A percentile compares a stretch with the other conserved stretches of the same genome.
Evolutionary conservation across 1,139 yeast genomes (phyloP).

Genomic region (Sugiyamaella sp.): DNA sequence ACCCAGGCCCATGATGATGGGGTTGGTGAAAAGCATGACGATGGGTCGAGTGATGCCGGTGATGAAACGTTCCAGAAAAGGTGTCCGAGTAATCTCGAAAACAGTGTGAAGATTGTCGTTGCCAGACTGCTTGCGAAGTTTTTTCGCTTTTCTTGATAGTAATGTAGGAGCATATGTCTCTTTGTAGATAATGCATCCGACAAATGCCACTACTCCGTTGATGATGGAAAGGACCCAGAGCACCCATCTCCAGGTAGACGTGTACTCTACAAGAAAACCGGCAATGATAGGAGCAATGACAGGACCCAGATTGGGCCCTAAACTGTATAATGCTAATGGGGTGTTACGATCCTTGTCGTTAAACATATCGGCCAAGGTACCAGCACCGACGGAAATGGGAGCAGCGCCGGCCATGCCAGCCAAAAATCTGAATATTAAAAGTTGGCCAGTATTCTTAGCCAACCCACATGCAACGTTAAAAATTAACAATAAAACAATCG

Average conservation of each 20-base stretch:
- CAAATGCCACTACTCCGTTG: conserved; percentile 51
- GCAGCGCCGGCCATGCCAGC: conserved; percentile 72
- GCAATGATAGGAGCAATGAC: conserved; percentile 62
- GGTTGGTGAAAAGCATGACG: conserved; percentile 55
- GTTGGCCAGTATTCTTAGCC: conserved; percentile 54
- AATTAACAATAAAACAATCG: conserved; percentile 54
- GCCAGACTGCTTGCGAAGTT: conserved; percentile 55
- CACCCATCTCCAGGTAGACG: conserved; percentile 60
- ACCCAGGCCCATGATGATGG: conserved; percentile 65
- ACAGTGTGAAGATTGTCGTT: conserved; percentile 60
- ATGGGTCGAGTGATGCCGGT: conserved; percentile 55
- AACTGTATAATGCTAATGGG: conserved; percentile 62
- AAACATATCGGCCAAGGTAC: conserved; percentile 66
- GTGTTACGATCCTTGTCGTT: conserved; percentile 54
- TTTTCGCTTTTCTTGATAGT: conserved; percentile 51
- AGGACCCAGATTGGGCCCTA: conserved; percentile 65
- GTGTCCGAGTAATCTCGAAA: conserved; percentile 49
- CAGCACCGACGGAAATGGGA: conserved; percentile 72
- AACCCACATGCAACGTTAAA: conserved; percentile 65
- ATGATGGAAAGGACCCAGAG: conserved; percentile 62
- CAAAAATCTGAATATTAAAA: conserved; percentile 59
- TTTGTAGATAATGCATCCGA: conserved; percentile 50
- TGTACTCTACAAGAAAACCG: conserved; percentile 55
- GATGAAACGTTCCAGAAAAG: conserved; percentile 31
- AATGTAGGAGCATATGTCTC: conserved; percentile 66